phyloP scores from a whole-genome alignment of 202 grass and related monocot genomes.

The Digitaria exilis region DNA sequence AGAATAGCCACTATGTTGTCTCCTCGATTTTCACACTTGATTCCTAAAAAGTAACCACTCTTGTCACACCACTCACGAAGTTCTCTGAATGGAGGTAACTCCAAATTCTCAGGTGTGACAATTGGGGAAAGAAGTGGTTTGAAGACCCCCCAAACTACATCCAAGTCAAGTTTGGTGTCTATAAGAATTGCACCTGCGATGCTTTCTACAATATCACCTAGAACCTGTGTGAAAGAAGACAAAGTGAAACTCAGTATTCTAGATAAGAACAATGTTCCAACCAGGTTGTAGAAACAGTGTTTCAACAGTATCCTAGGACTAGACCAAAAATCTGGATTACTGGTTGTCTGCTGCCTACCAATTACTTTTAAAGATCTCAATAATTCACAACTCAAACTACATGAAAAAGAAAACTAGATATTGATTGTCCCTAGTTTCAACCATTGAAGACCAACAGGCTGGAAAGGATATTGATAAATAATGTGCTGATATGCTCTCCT shows the following conservation, averaged over 20 bases:
- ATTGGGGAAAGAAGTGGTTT: conserved; percentile 82
- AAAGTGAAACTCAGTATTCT: conserved; percentile 10
- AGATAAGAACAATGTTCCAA: background rate
- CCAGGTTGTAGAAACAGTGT: background rate
- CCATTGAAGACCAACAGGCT: too few species aligned
- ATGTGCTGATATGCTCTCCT: conserved; percentile 1
- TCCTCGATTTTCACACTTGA: conserved; percentile 58
- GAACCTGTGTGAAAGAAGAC: conserved; percentile 57
- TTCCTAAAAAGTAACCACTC: conserved; percentile 69
- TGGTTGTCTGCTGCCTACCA: background rate
- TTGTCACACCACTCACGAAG: conserved; percentile 62
- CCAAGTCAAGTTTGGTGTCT: conserved; percentile 82
- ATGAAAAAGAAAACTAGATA: too few species aligned
- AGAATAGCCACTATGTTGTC: conserved; percentile 59
- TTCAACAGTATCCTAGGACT: conserved; percentile 1
- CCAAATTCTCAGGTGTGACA: conserved; percentile 87
- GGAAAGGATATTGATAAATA: conserved; percentile 13
- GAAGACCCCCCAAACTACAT: conserved; percentile 68
- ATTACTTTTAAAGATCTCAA: background rate
- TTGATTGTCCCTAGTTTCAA: too few species aligned
- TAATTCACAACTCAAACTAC: background rate
- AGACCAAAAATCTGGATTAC: background rate
- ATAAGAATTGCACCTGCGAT: conserved; percentile 82
- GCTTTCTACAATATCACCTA: conserved; percentile 98
- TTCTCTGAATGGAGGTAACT: conserved; percentile 67